Evolutionary conservation across 2,329 filamentous ascomycete species (phyloP).

Genomic region (Ceratocystis cubensis): DNA sequence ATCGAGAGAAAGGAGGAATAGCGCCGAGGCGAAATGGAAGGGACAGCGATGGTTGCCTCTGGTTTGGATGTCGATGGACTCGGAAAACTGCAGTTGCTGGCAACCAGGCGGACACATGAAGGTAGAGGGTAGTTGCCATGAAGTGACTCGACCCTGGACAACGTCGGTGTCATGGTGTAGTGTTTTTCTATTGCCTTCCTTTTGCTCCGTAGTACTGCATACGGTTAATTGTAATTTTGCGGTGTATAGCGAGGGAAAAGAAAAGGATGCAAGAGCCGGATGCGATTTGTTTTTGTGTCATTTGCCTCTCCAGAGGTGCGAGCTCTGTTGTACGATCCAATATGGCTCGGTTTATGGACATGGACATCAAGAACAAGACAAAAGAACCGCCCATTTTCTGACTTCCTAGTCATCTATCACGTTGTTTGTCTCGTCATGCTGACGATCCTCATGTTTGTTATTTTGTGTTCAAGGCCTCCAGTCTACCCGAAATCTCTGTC

Average conservation of each 20-base stretch:
- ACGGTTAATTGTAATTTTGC: neutral
- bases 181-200: neutral
- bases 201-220: constrained; percentile 2
- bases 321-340: too few species aligned
- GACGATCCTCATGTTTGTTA: neutral
- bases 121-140: neutral
- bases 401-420: neutral
- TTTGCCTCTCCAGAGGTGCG: too few species aligned
- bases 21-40: constrained; percentile 3
- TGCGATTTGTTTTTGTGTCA: neutral
- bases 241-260: neutral
- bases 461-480: neutral
- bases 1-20: neutral
- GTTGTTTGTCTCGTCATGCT: neutral
- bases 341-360: too few species aligned
- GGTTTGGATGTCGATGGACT: neutral
- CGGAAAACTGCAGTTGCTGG: neutral
- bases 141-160: neutral
- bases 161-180: neutral
- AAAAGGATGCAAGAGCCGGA: neutral
- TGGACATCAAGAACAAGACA: neutral
- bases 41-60: neutral
- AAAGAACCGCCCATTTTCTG: neutral
- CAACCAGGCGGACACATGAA: neutral
- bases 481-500: neutral